Percentiles rank a stretch among this genome's conserved stretches.
Conservation (phyloP, 1,284 basidiomycete species). For the Fomitopsis palustris region DNA sequence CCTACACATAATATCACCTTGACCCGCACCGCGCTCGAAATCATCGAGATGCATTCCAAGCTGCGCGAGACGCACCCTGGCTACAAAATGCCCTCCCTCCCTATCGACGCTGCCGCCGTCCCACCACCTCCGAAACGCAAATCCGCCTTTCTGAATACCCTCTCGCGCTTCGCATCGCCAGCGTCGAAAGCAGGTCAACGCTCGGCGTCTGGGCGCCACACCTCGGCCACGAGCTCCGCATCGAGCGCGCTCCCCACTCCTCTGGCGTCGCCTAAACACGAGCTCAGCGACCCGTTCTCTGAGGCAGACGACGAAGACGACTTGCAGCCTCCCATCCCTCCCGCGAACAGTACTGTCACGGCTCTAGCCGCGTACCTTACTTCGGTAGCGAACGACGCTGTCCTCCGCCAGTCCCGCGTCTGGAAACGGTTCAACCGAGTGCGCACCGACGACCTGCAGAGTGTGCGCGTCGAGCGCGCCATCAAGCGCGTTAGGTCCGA, state of each 20-base stretch:
- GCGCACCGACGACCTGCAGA: conserved; percentile 82
- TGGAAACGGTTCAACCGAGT: conserved; percentile 89
- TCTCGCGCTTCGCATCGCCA: conserved; percentile 73
- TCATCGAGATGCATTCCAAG: conserved; percentile 75
- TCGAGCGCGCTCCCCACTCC: conserved; percentile 40
- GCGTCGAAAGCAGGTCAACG: conserved; percentile 40
- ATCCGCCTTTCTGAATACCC: conserved; percentile 77
- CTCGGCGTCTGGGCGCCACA: conserved; percentile 29
- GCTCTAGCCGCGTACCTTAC: conserved; percentile 81
- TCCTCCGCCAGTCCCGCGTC: conserved; percentile 58
- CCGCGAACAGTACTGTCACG: conserved; percentile 50
- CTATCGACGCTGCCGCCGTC: conserved; percentile 50
- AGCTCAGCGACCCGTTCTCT: conserved; percentile 59
- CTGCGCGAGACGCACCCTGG: conserved; percentile 55
- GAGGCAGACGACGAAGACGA: conserved; percentile 30
- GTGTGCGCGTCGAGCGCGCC: conserved; percentile 79
- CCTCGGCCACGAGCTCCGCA: conserved; percentile 25
- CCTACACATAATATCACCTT: conserved; percentile 87
- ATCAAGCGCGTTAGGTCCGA: conserved; percentile 86
- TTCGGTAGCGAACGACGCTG: conserved; percentile 63
- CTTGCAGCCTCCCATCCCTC: conserved; percentile 17
- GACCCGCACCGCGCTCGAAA: conserved; percentile 70
- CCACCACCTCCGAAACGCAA: conserved; percentile 66
- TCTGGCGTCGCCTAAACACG: conserved; percentile 49
- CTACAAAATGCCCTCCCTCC: conserved; percentile 55